A percentile compares a stretch with the other conserved stretches of the same genome.
Evolutionary conservation across 371 early-diverging fungal species (phyloP).

Genomic region (Mortierella sp.): DNA sequence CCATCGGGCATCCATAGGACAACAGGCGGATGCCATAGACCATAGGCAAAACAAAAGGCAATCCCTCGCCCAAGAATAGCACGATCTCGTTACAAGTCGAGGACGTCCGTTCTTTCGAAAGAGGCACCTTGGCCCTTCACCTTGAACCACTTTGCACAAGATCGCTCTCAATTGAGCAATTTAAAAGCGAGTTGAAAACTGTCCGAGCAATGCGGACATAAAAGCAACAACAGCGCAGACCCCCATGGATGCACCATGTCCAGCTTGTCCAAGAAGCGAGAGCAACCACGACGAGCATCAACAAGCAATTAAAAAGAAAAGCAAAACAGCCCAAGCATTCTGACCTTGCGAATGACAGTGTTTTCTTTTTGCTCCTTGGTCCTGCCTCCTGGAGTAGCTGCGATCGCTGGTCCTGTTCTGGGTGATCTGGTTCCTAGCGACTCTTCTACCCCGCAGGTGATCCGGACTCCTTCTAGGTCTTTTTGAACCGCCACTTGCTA

Average conservation of each 20-base stretch:
- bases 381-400: neutral
- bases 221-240: neutral
- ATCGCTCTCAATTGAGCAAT: conserved; percentile 4
- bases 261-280: too few species aligned
- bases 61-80: neutral
- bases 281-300: too few species aligned
- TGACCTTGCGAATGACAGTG: neutral
- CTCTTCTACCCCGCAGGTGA: neutral
- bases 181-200: neutral
- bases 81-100: neutral
- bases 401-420: neutral
- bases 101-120: neutral
- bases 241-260: too few species aligned
- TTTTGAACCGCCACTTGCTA: neutral
- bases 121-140: neutral
- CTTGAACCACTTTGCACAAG: neutral
- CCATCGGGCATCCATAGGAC: neutral
- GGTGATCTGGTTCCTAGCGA: neutral
- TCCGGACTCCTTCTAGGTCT: neutral
- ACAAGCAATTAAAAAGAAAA: too few species aligned
- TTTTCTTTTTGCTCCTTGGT: neutral
- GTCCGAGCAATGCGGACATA: neutral
- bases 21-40: neutral
- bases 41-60: too few species aligned
- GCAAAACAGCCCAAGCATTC: too few species aligned